These are phyloP conservation scores for Cyberlindnera lachancei DNA, from an alignment of 805 yeast species.

Conservation along the genomic window DNA sequence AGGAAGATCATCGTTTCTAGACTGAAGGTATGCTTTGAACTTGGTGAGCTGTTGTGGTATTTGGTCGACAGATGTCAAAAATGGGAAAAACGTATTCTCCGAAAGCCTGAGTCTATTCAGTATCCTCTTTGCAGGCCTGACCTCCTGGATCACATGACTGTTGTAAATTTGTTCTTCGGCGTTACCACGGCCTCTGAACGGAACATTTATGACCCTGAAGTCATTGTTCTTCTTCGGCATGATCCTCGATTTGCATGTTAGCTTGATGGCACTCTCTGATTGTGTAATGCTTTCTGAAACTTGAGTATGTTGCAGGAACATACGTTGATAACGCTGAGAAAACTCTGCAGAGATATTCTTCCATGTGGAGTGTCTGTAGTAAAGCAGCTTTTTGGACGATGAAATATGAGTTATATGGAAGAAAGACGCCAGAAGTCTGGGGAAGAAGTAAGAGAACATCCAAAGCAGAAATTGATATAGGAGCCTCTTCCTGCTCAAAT, in stretches of 20 bases:
- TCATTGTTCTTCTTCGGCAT: constrained; percentile 52
- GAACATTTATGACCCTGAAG: constrained; percentile 55
- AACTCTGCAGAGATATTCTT: constrained; percentile 32
- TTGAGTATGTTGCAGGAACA: constrained; percentile 25
- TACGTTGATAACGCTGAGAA: constrained; percentile 33
- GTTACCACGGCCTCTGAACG: constrained; percentile 31
- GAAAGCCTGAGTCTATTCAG: constrained; percentile 27
- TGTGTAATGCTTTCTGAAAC: constrained; percentile 10
- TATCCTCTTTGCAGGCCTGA: constrained; percentile 37
- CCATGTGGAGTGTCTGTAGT: constrained; percentile 60
- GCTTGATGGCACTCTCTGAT: constrained; percentile 14
- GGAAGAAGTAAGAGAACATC: constrained; percentile 43
- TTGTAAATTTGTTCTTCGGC: constrained; percentile 28
- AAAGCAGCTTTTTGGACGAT: constrained; percentile 32
- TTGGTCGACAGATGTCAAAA: constrained; percentile 37
- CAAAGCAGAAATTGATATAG: constrained; percentile 44
- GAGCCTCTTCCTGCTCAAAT: constrained; percentile 27
- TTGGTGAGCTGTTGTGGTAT: constrained; percentile 31
- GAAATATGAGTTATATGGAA: constrained; percentile 65
- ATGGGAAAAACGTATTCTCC: constrained; percentile 22
- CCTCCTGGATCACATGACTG: constrained; percentile 28
- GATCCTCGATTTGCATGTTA: constrained; percentile 34
- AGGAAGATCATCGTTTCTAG: constrained; percentile 24
- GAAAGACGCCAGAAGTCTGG: constrained; percentile 39
- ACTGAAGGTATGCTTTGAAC: constrained; percentile 28